These are phyloP conservation scores for Pleurotus platypus DNA, from an alignment of 768 basidiomycete genomes.

Conservation along the genomic window DNA sequence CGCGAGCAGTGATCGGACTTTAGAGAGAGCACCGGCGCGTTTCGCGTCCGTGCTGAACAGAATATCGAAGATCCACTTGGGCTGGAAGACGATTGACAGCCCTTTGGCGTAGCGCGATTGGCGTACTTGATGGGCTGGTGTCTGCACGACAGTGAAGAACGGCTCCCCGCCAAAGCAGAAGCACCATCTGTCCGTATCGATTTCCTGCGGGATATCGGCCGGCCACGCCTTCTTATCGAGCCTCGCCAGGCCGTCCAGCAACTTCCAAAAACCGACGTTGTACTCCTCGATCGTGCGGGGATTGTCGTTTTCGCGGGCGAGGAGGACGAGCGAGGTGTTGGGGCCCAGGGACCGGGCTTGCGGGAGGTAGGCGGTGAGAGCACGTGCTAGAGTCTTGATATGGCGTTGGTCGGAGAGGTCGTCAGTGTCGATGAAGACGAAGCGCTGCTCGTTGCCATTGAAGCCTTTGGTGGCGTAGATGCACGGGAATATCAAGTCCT, in stretches of 20 bases:
- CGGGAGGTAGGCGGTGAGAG: slow-evolving; percentile 16
- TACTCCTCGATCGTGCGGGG: slow-evolving; percentile 18
- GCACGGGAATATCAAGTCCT: slow-evolving; percentile 19
- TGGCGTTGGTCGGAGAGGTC: slow-evolving; percentile 17
- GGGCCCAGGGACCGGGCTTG: slow-evolving; percentile 17
- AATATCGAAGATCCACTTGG: slow-evolving; percentile 22
- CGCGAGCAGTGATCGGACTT: slow-evolving; percentile 16
- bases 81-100: slow-evolving; percentile 19
- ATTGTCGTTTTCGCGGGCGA: slow-evolving; percentile 14
- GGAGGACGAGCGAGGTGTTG: slow-evolving; percentile 19
- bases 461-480: slow-evolving; percentile 20
- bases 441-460: slow-evolving; percentile 18
- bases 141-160: slow-evolving; percentile 18
- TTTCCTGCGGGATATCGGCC: slow-evolving; percentile 10
- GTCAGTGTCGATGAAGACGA: slow-evolving; percentile 16
- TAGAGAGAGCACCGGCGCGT: slow-evolving; percentile 15
- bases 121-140: slow-evolving; percentile 16
- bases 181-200: slow-evolving; percentile 17
- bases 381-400: slow-evolving; percentile 13
- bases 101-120: slow-evolving; percentile 16
- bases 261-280: slow-evolving; percentile 16
- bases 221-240: slow-evolving; percentile 17
- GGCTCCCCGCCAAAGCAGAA: slow-evolving; percentile 20
- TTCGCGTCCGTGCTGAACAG: slow-evolving; percentile 18
- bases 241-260: slow-evolving; percentile 16